Percentiles rank a stretch among this genome's conserved stretches.
phyloP scores from a whole-genome alignment of 495 filamentous ascomycete genomes.

The Penicillium daleae region DNA sequence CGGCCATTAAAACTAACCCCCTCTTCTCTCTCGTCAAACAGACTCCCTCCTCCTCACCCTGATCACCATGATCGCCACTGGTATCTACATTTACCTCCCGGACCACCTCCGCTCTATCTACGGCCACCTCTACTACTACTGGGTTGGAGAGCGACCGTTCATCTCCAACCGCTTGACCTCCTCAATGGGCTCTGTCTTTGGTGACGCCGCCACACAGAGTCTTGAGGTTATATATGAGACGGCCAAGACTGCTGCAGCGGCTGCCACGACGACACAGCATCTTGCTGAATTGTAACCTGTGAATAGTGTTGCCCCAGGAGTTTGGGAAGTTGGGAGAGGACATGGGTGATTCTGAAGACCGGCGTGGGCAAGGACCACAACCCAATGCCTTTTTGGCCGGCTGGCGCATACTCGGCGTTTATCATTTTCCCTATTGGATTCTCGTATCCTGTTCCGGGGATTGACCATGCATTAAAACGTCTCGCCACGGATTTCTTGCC shows the following conservation, averaged over 20 bases:
- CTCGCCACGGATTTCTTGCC: background rate
- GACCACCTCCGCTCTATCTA: conserved; percentile 80
- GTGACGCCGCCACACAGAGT: conserved; percentile 38
- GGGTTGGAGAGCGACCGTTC: conserved; percentile 69
- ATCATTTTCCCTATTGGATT: conserved; percentile 4
- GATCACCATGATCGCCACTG: conserved; percentile 80
- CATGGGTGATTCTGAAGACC: background rate
- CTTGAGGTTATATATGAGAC: conserved; percentile 50
- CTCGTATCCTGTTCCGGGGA: background rate
- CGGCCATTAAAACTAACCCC: background rate
- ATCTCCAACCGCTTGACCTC: conserved; percentile 40
- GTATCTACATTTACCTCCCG: conserved; percentile 87
- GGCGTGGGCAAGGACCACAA: background rate
- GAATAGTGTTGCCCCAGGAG: background rate
- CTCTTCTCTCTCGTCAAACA: conserved; percentile 35
- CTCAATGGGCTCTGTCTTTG: conserved; percentile 43
- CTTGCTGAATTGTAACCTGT: conserved; percentile 43
- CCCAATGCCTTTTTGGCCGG: background rate
- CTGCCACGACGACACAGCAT: conserved; percentile 37
- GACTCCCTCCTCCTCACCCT: conserved; percentile 91
- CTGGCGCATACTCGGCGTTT: conserved; percentile 23
- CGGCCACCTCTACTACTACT: conserved; percentile 91
- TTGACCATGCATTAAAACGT: background rate
- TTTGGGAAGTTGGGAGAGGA: conserved; percentile 8
- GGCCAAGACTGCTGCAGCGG: conserved; percentile 44